phyloP scores from a whole-genome alignment of 2,329 filamentous ascomycete species.

The Phaeophleospora eucalypticola region DNA sequence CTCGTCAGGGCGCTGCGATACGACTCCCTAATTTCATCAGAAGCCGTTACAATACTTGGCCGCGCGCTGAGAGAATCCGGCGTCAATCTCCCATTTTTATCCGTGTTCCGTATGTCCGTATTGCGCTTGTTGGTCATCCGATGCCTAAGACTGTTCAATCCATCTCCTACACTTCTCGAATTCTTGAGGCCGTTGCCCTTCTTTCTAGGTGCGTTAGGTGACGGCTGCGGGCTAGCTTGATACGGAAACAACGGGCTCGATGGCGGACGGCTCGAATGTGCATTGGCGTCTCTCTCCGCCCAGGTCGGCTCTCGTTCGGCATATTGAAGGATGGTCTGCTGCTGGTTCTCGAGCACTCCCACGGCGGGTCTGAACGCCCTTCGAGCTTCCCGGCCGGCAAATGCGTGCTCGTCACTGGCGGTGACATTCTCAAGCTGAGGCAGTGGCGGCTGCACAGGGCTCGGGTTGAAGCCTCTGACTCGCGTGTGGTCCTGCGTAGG shows the following conservation, averaged over 20 bases:
- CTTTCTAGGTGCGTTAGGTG: conserved; percentile 2
- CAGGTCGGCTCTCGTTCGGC: conserved; percentile 8
- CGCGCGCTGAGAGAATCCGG: conserved; percentile 11
- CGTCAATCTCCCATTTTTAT: conserved; percentile 12
- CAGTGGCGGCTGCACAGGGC: conserved; percentile 24
- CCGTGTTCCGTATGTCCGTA: background rate
- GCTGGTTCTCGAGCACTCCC: conserved; percentile 24
- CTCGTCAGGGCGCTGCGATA: conserved; percentile 58
- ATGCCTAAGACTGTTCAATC: conserved; percentile 23
- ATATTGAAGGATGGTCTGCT: conserved; percentile 13
- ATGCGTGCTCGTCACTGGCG: conserved; percentile 34
- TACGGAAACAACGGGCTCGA: conserved; percentile 24
- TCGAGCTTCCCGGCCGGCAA: conserved; percentile 28
- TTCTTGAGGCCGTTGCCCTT: conserved; percentile 18
- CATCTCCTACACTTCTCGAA: conserved; percentile 22
- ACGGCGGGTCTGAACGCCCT: conserved; percentile 27
- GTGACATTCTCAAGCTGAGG: conserved; percentile 28
- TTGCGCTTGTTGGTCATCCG: conserved; percentile 12
- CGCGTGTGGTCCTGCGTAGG: conserved; percentile 20
- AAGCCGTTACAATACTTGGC: conserved; percentile 8
- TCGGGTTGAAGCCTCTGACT: conserved; percentile 30
- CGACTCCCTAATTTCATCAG: conserved; percentile 50
- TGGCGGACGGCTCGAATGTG: conserved; percentile 10
- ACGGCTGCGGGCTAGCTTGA: conserved; percentile 12
- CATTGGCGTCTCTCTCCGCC: background rate